Evolutionary conservation across 202 grass and related monocot genomes (phyloP), one percentile per base, ranked within the genome.

Genomic region (Setaria italica): DNA sequence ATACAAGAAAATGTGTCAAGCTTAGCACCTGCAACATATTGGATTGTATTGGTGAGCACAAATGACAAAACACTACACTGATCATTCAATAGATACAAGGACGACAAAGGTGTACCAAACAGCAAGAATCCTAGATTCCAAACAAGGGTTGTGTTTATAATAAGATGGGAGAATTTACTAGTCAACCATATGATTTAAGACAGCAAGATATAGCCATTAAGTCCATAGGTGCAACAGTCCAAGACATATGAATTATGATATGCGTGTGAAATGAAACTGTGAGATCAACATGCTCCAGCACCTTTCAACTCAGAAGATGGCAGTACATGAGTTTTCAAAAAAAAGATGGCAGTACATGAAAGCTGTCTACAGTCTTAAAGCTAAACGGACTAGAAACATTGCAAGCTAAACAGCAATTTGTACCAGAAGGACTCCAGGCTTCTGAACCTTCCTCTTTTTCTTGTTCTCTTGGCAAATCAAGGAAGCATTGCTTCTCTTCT

Each of bases 371-470:
- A 35, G 17, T n/a, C 60, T 39, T 46, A 20, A 76, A 81, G 7
- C 63, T 71, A 84, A 82, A 80, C 9, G 9, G 9, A 21, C 7
- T 13, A 58, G 67, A 78, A 55, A 49, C 2, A 82, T 33, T 48
- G 50, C 16, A 85, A 80, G 15, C 32, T 74, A 20, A 67, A 75
- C 11, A 71, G 3, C 5, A 68, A 79, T 82, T 80, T 30, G 66
- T 84, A 92, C 92, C 67, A 12, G 30, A 74, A 76, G 43, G 70
- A 59, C 65, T 82, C 81, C 59, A 75, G 80, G 77, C 70, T 87
- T 82, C 49, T 86, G 68, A 80, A 93, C 30, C 66, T 94, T 98
- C 83, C 85, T 93, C 78, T 80, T 93, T 88, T 98, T 98, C 48
- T 68, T 86, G 59, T 86, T 90, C 21, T 92, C 95, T 83, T 90